phyloP scores from a whole-genome alignment of 2,329 filamentous ascomycete species.

The Dactylellina haptotyla region DNA sequence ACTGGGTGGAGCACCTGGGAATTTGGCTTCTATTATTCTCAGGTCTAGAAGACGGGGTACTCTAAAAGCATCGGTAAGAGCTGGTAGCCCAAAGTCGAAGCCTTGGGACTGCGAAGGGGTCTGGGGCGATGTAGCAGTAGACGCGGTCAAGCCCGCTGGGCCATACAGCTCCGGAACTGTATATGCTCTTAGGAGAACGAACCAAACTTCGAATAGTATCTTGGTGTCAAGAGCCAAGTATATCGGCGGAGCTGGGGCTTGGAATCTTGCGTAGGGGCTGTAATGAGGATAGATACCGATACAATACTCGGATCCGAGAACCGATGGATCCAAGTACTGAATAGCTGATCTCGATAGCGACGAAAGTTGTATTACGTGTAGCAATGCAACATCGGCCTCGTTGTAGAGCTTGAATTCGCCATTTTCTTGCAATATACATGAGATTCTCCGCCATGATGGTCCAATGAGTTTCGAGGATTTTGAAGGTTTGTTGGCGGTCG shows the following conservation, averaged over 20 bases:
- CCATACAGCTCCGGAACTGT: slow-evolving; percentile 91
- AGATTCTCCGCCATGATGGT: slow-evolving; percentile 81
- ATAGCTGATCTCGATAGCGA: slow-evolving; percentile 90
- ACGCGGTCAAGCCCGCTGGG: slow-evolving; percentile 55
- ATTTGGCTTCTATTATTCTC: slow-evolving; percentile 67
- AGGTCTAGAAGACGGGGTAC: slow-evolving; percentile 45
- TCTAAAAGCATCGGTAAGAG: slow-evolving; percentile 58
- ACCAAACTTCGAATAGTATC: slow-evolving; percentile 96
- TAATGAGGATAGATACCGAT: slow-evolving; percentile 97
- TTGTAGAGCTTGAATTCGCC: slow-evolving; percentile 91
- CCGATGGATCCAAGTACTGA: slow-evolving; percentile 87
- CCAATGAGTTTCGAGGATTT: slow-evolving; percentile 25
- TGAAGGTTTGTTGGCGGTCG: slow-evolving; percentile 55
- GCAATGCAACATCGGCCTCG: slow-evolving; percentile 81
- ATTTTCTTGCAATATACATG: slow-evolving; percentile 92
- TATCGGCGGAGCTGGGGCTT: slow-evolving; percentile 71
- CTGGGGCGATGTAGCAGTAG: slow-evolving; percentile 44
- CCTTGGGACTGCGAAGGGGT: slow-evolving; percentile 60
- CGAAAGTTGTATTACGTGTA: slow-evolving; percentile 85
- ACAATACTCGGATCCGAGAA: slow-evolving; percentile 91
- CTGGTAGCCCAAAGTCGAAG: slow-evolving; percentile 64
- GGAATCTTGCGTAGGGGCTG: slow-evolving; percentile 76
- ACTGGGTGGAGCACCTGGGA: slow-evolving; percentile 59
- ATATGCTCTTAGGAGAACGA: slow-evolving; percentile 88
- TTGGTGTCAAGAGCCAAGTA: slow-evolving; percentile 84